Conservation (phyloP, 2,329 filamentous ascomycete species). For the Apiospora arundinis region DNA sequence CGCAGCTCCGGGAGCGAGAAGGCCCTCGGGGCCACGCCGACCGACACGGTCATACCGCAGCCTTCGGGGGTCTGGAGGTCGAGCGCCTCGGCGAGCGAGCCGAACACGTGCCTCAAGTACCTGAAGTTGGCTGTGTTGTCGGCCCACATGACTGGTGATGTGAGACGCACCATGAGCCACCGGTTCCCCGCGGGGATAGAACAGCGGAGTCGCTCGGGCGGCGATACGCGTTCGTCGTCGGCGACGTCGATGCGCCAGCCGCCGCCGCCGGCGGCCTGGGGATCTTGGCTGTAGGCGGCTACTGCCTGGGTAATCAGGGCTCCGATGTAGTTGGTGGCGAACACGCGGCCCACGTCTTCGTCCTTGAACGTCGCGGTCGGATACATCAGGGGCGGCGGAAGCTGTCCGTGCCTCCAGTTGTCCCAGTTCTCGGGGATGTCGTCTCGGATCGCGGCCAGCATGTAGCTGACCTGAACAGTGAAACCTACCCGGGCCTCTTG, state of each 20-base stretch:
- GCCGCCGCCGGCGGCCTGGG: not conserved
- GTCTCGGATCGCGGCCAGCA: not conserved
- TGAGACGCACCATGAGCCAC: not conserved
- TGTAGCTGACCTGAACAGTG: not conserved
- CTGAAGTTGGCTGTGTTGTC: not conserved
- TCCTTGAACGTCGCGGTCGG: not conserved
- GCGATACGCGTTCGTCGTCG: not conserved
- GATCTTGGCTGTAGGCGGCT: not conserved
- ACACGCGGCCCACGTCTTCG: not conserved
- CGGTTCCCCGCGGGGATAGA: not conserved
- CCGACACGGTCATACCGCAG: slow-evolving; percentile 7
- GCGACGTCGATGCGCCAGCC: not conserved
- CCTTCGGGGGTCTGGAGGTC: not conserved
- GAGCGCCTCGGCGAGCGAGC: not conserved
- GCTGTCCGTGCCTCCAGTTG: not conserved
- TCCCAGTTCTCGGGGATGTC: not conserved
- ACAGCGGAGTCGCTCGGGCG: not conserved
- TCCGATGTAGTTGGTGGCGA: not conserved
- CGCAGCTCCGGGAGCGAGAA: not conserved
- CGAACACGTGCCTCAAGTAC: not conserved
- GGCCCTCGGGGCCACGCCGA: not conserved
- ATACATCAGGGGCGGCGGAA: not conserved
- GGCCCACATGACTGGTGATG: not conserved
- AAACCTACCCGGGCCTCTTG: not conserved
- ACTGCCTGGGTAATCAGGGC: not conserved